Evolutionary conservation across 495 filamentous ascomycete species (phyloP).

Genomic region (Lophiostoma macrostomum): DNA sequence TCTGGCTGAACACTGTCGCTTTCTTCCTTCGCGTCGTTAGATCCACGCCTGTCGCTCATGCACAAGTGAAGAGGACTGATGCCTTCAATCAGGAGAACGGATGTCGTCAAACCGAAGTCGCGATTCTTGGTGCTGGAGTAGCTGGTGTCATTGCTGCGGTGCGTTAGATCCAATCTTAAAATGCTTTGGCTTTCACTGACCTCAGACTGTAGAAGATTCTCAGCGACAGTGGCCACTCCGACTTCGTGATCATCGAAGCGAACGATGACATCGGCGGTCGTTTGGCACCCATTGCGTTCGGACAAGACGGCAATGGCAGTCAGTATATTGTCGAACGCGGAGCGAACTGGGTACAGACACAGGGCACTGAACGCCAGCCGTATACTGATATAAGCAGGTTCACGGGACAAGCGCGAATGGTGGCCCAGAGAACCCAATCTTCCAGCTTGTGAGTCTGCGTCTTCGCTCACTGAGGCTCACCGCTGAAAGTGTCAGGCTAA

Average conservation of each 20-base stretch:
- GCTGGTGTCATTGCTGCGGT: constrained; percentile 67
- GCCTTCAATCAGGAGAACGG: too few species aligned
- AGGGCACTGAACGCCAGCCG: background rate
- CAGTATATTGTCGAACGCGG: background rate
- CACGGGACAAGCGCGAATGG: constrained; percentile 57
- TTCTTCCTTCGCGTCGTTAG: too few species aligned
- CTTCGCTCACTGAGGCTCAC: background rate
- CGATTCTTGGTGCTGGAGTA: constrained; percentile 50
- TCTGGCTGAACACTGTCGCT: too few species aligned
- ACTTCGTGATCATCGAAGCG: constrained; percentile 68
- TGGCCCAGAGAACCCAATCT: constrained; percentile 63
- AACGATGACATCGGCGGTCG: constrained; percentile 60
- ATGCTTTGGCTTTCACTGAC: background rate
- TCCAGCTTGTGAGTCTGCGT: constrained; percentile 49
- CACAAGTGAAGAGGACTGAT: too few species aligned
- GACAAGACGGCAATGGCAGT: constrained; percentile 48
- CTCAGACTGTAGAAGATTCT: constrained; percentile 54
- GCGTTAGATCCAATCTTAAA: background rate
- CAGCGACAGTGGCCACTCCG: constrained; percentile 56
- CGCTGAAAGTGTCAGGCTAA: constrained; percentile 41
- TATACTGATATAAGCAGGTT: constrained; percentile 41
- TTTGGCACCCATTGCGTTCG: constrained; percentile 54
- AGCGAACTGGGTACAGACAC: background rate
- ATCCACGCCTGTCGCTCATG: too few species aligned
- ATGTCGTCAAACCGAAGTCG: background rate